Evolutionary conservation across 768 basidiomycete genomes (phyloP).

Genomic region (Sutorius australiensis): DNA sequence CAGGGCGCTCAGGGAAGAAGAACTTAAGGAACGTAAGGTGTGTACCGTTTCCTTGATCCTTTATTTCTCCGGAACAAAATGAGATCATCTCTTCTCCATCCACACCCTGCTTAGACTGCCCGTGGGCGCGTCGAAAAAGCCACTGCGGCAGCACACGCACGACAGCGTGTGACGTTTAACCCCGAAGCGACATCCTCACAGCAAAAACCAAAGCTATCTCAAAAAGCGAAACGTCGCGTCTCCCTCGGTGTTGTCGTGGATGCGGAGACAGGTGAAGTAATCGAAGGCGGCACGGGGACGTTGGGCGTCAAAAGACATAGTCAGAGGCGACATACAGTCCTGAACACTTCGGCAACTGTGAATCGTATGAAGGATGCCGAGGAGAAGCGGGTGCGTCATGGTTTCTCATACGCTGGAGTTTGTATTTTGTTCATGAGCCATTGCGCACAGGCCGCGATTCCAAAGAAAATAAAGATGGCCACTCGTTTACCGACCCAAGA

Average conservation of each 20-base stretch:
- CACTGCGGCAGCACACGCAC: slow-evolving; percentile 63
- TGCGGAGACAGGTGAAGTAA: slow-evolving; percentile 58
- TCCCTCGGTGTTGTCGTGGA: slow-evolving; percentile 53
- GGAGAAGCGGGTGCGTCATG: slow-evolving; percentile 50
- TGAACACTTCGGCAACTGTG: slow-evolving; percentile 66
- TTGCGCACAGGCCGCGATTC: slow-evolving; percentile 46
- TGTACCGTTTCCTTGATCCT: neutral
- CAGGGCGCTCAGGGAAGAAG: slow-evolving; percentile 55
- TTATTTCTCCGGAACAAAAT: neutral
- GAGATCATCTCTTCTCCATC: too few relatives aligned
- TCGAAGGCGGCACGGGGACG: slow-evolving; percentile 31
- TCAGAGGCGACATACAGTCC: slow-evolving; percentile 62
- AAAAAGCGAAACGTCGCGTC: slow-evolving; percentile 43
- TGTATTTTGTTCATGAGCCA: neutral
- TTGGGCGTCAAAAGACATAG: slow-evolving; percentile 47
- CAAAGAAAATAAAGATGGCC: slow-evolving; percentile 57
- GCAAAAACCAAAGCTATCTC: slow-evolving; percentile 22
- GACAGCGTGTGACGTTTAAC: slow-evolving; percentile 65
- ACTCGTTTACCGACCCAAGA: slow-evolving; percentile 64
- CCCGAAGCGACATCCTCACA: slow-evolving; percentile 40
- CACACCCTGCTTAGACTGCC: slow-evolving; percentile 39
- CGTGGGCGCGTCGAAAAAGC: slow-evolving; percentile 57
- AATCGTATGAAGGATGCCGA: slow-evolving; percentile 61
- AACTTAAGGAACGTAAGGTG: slow-evolving; percentile 40
- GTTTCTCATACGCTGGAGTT: neutral